These are phyloP conservation scores for Aspergillus baeticus DNA, from an alignment of 495 filamentous ascomycete species.

Conservation along the genomic window DNA sequence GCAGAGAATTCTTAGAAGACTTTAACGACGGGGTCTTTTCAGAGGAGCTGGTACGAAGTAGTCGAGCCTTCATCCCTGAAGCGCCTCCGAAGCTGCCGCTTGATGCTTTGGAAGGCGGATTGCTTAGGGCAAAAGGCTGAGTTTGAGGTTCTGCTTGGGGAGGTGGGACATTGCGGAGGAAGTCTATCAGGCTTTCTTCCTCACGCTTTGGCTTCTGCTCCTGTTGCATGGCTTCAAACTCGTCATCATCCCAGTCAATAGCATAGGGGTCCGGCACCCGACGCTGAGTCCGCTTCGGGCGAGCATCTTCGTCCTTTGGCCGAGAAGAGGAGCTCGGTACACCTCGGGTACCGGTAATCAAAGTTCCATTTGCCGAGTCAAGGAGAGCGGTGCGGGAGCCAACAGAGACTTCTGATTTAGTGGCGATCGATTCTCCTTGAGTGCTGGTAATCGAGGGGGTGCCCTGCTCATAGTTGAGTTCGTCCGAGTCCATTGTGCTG, in stretches of 20 bases:
- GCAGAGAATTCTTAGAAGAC: slow-evolving; percentile 34
- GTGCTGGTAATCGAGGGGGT: slow-evolving; percentile 43
- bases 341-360: no score
- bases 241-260: slow-evolving; percentile 80
- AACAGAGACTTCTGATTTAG: slow-evolving; percentile 49
- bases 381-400: slow-evolving; percentile 61
- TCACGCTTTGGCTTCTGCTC: slow-evolving; percentile 44
- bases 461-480: slow-evolving; percentile 48
- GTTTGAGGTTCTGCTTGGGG: slow-evolving; percentile 54
- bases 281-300: slow-evolving; percentile 62
- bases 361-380: slow-evolving; percentile 35
- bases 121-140: slow-evolving; percentile 31
- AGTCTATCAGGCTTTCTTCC: slow-evolving; percentile 79
- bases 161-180: slow-evolving; percentile 79
- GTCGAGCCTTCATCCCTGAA: slow-evolving; percentile 61
- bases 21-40: slow-evolving; percentile 29
- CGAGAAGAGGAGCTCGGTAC: slow-evolving; percentile 14
- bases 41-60: slow-evolving; percentile 44
- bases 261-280: slow-evolving; percentile 88
- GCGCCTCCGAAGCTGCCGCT: slow-evolving; percentile 39
- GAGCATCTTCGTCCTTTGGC: slow-evolving; percentile 25
- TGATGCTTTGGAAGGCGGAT: slow-evolving; percentile 47
- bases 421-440: slow-evolving; percentile 39
- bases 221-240: slow-evolving; percentile 60
- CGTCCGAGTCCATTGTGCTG: slow-evolving; percentile 81